Base-by-base conservation (phyloP, 1,284 basidiomycete genomes). In the Hortiboletus rubellus region DNA sequence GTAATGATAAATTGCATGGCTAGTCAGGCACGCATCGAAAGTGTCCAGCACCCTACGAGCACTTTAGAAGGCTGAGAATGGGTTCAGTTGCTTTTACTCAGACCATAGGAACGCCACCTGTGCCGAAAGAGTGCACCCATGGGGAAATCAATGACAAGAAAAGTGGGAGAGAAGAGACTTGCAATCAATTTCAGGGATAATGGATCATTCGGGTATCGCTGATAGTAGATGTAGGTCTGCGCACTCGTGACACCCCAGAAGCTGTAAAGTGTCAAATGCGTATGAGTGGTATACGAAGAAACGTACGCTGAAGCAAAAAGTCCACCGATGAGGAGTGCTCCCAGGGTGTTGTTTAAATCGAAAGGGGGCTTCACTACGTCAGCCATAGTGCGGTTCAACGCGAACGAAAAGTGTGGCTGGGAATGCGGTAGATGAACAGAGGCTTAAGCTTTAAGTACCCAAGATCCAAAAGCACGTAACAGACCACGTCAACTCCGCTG, bases 221-320 rank as follows among this genome's bases (percentile, higher is more conserved):
- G 71, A 62, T 80, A 84, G 66, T 81, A 86, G 12, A 77, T 74
- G 58, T 76, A 82, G 5, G 78, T 78, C 65, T 85, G 84, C 11
- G 77, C 76, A 58, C 78, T 82, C 9, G 82, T 83, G 1, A 84
- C 68, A 5, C 84, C 83, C 75, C 80, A 86, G 12, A 85, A 67
- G 30, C 83, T 85, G 56, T 14, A 41, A 48, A 45, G 27, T 9
- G 3, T 43, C 18, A 33, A 18, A 42, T 4, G 10, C 4, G 11
- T 5, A 30, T 5, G 10, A 44, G 10, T 37, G 12, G 9, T 17
- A 22, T 36, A 30, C 18, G 15, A 44, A 24, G n/a, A 45, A 10
- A 24, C 54, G 9, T 65, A 83, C 81, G 76, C 76, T 65, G 78
- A 76, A 12, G 79, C 75, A 34, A 75, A 56, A 46, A 82, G 70